Evolutionary conservation across 1,139 yeast species (phyloP).

Genomic region (Hyphopichia burtonii): DNA sequence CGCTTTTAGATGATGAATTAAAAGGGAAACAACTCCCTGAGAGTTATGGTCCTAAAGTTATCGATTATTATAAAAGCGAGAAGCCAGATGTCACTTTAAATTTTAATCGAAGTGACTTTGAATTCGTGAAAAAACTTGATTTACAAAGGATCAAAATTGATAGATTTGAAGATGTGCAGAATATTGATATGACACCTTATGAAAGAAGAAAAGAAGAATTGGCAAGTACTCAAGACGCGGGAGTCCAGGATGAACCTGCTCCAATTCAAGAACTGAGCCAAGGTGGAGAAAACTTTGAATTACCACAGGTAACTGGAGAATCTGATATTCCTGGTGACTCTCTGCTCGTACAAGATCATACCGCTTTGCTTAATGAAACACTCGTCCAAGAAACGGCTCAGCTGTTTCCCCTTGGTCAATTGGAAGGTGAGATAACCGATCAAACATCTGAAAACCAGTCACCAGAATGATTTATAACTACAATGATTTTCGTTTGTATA

Average conservation of each 20-base stretch:
- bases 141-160: constrained; percentile 12
- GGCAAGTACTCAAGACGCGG: background rate
- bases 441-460: no score
- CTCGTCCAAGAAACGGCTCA: no score
- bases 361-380: no score
- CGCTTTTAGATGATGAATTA: constrained; percentile 7
- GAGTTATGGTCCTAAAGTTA: constrained; percentile 13
- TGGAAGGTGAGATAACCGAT: no score
- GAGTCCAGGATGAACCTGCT: background rate
- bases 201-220: constrained; percentile 7
- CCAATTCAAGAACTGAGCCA: background rate
- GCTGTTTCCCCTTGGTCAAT: no score
- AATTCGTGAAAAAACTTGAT: constrained; percentile 4
- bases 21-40: constrained; percentile 7
- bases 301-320: background rate
- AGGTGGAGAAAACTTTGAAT: background rate
- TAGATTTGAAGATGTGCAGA: constrained; percentile 24
- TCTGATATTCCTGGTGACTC: no score
- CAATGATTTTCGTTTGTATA: background rate
- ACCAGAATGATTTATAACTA: background rate
- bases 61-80: constrained; percentile 13
- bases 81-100: constrained; percentile 15
- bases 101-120: constrained; percentile 12
- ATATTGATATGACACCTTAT: constrained; percentile 22
- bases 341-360: no score